Conservation (phyloP, 768 basidiomycete genomes). For the Tylopilus subfusipes region DNA sequence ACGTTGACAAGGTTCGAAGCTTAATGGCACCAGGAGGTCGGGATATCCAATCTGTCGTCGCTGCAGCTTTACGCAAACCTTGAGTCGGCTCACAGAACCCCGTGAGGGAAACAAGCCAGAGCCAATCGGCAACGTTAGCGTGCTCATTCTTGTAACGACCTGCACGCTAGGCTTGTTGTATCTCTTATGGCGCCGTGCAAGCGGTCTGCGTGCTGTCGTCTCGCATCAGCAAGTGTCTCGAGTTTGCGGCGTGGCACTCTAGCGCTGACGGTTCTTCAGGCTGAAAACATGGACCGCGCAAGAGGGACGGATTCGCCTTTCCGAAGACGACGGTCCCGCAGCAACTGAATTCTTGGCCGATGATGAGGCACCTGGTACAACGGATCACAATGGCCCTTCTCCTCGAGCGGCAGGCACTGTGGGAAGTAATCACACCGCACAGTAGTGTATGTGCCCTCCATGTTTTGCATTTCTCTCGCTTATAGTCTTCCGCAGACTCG, state of each 20-base stretch:
- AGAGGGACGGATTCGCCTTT: slow-evolving; percentile 63
- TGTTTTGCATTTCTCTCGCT: not conserved
- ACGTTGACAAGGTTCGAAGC: not conserved
- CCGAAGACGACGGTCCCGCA: slow-evolving; percentile 69
- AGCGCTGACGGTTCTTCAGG: slow-evolving; percentile 32
- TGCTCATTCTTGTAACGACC: slow-evolving; percentile 55
- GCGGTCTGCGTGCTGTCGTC: slow-evolving; percentile 52
- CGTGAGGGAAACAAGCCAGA: slow-evolving; percentile 56
- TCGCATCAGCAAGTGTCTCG: slow-evolving; percentile 52
- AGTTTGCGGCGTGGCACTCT: not conserved
- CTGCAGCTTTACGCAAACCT: not conserved
- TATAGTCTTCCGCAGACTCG: not conserved
- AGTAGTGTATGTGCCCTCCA: not conserved
- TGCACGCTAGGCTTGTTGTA: slow-evolving; percentile 57
- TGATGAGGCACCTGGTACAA: slow-evolving; percentile 46
- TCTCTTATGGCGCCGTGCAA: slow-evolving; percentile 60
- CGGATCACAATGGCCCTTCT: slow-evolving; percentile 26
- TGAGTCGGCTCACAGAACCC: slow-evolving; percentile 43
- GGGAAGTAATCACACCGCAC: not conserved
- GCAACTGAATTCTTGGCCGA: slow-evolving; percentile 62
- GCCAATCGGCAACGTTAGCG: slow-evolving; percentile 54
- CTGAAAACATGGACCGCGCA: slow-evolving; percentile 51
- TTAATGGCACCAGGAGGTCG: slow-evolving; percentile 28
- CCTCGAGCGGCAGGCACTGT: slow-evolving; percentile 10
- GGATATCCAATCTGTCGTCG: not conserved